Conservation (phyloP, 2,329 filamentous ascomycete species). For the Cladosporium colombiae region DNA sequence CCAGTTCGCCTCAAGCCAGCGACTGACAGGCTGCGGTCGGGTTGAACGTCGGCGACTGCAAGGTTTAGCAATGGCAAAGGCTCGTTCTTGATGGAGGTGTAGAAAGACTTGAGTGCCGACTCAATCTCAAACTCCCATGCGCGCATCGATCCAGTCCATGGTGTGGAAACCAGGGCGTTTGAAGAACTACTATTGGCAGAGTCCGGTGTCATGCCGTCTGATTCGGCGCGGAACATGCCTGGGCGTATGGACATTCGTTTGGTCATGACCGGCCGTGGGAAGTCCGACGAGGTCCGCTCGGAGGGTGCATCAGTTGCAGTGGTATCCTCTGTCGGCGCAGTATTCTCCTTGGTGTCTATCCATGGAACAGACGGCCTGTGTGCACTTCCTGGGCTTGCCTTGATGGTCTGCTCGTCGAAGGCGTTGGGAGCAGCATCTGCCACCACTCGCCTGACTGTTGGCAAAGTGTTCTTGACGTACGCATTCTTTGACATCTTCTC, state of each 20-base stretch:
- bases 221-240: conserved; percentile 37
- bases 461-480: conserved; percentile 95
- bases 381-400: conserved; percentile 20
- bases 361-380: conserved; percentile 35
- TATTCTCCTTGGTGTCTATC: conserved; percentile 30
- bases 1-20: conserved; percentile 75
- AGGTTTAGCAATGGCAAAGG: conserved; percentile 74
- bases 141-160: conserved; percentile 72
- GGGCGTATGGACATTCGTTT: conserved; percentile 49
- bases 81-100: conserved; percentile 82
- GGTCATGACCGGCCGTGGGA: conserved; percentile 29
- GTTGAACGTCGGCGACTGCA: conserved; percentile 15
- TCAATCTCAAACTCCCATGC: conserved; percentile 91
- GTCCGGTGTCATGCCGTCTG: conserved; percentile 38
- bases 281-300: conserved; percentile 37
- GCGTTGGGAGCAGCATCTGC: conserved; percentile 69
- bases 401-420: conserved; percentile 51
- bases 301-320: conserved; percentile 18
- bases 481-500: conserved; percentile 94
- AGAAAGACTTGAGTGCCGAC: conserved; percentile 87
- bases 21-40: conserved; percentile 61
- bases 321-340: conserved; percentile 14
- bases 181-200: conserved; percentile 49
- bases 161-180: conserved; percentile 74
- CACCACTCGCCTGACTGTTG: conserved; percentile 77